Evolutionary conservation across 192 early-diverging fungal species (phyloP).

Genomic region (Podila clonocystis): DNA sequence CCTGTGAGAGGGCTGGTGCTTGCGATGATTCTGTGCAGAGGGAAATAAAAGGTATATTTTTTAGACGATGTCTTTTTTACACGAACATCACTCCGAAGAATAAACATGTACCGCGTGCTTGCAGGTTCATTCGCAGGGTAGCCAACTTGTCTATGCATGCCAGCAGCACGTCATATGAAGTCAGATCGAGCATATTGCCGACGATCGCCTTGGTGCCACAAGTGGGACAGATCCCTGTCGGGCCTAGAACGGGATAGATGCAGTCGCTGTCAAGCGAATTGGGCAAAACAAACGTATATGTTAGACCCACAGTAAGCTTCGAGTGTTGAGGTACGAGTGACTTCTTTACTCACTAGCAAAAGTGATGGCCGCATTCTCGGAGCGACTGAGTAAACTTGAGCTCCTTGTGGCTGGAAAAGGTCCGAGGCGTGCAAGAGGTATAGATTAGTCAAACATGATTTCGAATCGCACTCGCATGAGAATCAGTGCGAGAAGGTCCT

Average conservation of each 20-base stretch:
- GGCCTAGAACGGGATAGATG: slow-evolving; percentile 32
- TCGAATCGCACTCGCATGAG: too few species aligned
- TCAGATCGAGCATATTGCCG: slow-evolving; percentile 39
- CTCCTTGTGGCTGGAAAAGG: slow-evolving; percentile 11
- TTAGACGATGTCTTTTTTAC: too few species aligned
- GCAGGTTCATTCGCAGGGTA: background rate
- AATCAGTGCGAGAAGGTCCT: background rate
- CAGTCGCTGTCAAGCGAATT: slow-evolving; percentile 12
- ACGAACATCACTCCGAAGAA: background rate
- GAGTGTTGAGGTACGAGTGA: background rate
- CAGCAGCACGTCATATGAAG: slow-evolving; percentile 47
- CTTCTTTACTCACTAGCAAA: slow-evolving; percentile 48
- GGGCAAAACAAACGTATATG: background rate
- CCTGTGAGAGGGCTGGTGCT: background rate
- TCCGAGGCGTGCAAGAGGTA: background rate
- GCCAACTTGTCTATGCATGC: slow-evolving; percentile 31
- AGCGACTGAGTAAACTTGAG: slow-evolving; percentile 33
- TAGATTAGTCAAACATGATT: background rate
- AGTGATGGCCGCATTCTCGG: slow-evolving; percentile 52
- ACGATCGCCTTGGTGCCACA: slow-evolving; percentile 41
- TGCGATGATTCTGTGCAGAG: background rate
- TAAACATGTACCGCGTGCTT: background rate
- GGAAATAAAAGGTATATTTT: too few species aligned
- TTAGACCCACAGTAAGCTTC: background rate
- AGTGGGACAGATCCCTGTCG: slow-evolving; percentile 34